These are phyloP conservation scores for Solanum piurae DNA, from an alignment of 257 asterid genomes.

Conservation along the genomic window DNA sequence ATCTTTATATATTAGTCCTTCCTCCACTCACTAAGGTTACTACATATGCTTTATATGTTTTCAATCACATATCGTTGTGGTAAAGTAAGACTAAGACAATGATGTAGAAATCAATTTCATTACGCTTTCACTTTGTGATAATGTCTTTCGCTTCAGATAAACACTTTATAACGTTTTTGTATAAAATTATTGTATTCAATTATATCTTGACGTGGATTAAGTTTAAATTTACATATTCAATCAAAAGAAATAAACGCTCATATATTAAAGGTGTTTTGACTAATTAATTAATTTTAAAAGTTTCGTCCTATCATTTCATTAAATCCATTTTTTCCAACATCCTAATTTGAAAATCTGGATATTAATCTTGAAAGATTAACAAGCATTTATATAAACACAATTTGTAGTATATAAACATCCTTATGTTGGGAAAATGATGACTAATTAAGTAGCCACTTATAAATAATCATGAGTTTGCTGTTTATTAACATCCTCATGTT, in stretches of 20 bases:
- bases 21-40: too few relatives aligned
- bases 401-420: background rate
- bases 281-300: background rate
- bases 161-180: too few relatives aligned
- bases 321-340: background rate
- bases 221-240: too few relatives aligned
- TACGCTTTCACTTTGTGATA: too few relatives aligned
- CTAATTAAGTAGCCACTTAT: background rate
- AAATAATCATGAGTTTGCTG: too few relatives aligned
- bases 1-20: rapidly evolving
- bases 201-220: background rate
- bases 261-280: background rate
- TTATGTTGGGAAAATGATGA: background rate
- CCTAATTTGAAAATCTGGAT: background rate
- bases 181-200: too few relatives aligned
- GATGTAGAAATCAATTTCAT: background rate
- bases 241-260: background rate
- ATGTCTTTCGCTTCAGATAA: too few relatives aligned
- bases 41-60: too few relatives aligned
- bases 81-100: background rate
- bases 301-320: background rate
- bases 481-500: background rate
- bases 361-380: background rate
- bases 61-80: background rate
- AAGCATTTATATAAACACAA: background rate